Conservation (phyloP, 225 moss, liverwort and hornwort species). For the Climacium dendroides region DNA sequence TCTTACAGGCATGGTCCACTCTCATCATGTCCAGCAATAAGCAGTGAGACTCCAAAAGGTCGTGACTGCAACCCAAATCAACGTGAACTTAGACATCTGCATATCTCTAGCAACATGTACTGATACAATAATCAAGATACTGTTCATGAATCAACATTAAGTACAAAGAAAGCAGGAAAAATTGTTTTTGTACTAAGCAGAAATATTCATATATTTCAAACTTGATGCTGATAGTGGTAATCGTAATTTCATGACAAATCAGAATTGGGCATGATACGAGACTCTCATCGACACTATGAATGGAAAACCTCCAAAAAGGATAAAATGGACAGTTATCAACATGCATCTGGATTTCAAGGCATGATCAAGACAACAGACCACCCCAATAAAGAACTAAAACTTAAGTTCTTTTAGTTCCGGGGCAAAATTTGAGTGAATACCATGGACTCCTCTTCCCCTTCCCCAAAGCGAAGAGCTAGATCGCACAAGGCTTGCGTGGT, state of each 20-base stretch:
- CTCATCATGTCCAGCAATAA: slow-evolving; percentile 91
- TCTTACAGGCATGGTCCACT: slow-evolving; percentile 86
- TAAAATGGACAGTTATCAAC: not conserved
- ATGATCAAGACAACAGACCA: not conserved
- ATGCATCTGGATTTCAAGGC: not conserved
- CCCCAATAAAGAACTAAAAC: not conserved
- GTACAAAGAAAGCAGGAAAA: not conserved
- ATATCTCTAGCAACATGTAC: not conserved
- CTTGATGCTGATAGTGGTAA: not conserved
- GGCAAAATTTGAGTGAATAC: not conserved
- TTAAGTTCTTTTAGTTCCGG: not conserved
- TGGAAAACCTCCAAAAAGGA: not conserved
- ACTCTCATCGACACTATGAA: not conserved
- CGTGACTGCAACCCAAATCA: slow-evolving; percentile 53
- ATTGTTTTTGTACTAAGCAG: not conserved
- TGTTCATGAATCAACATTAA: not conserved
- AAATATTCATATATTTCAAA: not conserved
- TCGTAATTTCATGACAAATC: not conserved
- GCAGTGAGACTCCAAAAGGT: slow-evolving; percentile 91
- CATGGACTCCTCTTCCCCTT: slow-evolving; percentile 98
- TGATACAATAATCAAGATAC: not conserved
- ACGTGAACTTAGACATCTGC: not conserved
- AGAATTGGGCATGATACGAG: not conserved
- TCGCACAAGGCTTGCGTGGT: slow-evolving; percentile 96
- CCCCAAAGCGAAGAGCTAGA: slow-evolving; percentile 84